Evolutionary conservation across 1,284 basidiomycete species (phyloP).

Genomic region (Apiotrichum montevideense): DNA sequence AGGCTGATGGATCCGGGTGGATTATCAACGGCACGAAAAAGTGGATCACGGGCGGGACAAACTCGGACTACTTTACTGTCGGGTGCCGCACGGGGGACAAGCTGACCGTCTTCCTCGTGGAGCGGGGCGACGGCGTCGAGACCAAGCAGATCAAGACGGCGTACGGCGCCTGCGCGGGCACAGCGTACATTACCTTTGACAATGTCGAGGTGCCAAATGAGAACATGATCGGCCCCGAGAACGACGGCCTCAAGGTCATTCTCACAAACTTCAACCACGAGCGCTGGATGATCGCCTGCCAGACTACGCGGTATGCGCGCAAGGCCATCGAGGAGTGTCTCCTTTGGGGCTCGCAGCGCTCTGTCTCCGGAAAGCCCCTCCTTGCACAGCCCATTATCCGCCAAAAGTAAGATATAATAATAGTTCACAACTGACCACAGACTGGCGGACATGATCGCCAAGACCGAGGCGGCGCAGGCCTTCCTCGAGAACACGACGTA

Average conservation of each 20-base stretch:
- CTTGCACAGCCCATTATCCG: constrained; percentile 77
- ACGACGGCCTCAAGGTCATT: constrained; percentile 74
- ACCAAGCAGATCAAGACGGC: constrained; percentile 82
- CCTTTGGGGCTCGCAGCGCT: constrained; percentile 66
- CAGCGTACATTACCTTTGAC: constrained; percentile 80
- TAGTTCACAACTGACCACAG: neutral
- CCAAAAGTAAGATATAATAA: constrained; percentile 29
- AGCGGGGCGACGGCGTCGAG: constrained; percentile 68
- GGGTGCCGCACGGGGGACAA: constrained; percentile 57
- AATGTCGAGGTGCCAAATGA: constrained; percentile 77
- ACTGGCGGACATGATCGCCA: constrained; percentile 75
- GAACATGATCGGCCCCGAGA: constrained; percentile 77
- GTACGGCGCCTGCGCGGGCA: constrained; percentile 71
- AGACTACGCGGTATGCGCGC: constrained; percentile 13
- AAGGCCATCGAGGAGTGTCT: constrained; percentile 45
- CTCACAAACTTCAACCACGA: constrained; percentile 47
- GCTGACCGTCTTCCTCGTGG: constrained; percentile 76
- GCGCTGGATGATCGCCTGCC: constrained; percentile 6
- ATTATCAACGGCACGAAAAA: constrained; percentile 82
- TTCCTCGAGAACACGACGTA: constrained; percentile 86
- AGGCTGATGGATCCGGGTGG: constrained; percentile 63
- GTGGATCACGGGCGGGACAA: constrained; percentile 86
- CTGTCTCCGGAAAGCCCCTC: constrained; percentile 77
- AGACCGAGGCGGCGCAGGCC: constrained; percentile 72
- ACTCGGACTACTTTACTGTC: constrained; percentile 43